Evolutionary conservation across 371 early-diverging fungal genomes (phyloP).

Genomic region (Sporodiniella umbellata): DNA sequence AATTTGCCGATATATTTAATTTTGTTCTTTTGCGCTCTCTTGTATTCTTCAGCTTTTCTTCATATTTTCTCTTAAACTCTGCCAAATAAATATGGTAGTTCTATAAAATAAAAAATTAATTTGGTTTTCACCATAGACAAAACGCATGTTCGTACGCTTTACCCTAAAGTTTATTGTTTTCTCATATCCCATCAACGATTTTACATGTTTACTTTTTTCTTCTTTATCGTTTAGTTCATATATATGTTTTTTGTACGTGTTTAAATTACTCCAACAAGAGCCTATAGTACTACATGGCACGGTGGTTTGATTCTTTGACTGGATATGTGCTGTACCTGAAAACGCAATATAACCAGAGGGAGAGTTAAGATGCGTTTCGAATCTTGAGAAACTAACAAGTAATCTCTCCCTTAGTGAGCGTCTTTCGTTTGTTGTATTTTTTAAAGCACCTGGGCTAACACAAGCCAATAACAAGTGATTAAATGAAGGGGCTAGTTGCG

Average conservation of each 20-base stretch:
- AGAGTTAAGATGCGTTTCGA: slow-evolving; percentile 31
- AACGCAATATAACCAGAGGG: slow-evolving; percentile 57
- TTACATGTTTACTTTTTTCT: slow-evolving; percentile 41
- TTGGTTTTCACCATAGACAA: not conserved
- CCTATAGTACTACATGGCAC: slow-evolving; percentile 47
- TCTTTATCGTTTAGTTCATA: slow-evolving; percentile 38
- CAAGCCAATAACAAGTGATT: no score
- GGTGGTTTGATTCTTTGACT: slow-evolving; percentile 36
- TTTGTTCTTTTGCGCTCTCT: slow-evolving; percentile 24
- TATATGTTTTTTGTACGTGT: slow-evolving; percentile 20
- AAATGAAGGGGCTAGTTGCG: no score
- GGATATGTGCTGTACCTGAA: slow-evolving; percentile 40
- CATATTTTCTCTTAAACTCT: slow-evolving; percentile 40
- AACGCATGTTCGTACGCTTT: not conserved
- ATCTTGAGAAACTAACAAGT: no score
- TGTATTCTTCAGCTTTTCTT: slow-evolving; percentile 16
- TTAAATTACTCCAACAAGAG: slow-evolving; percentile 44
- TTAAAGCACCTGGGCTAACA: no score
- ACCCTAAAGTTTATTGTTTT: slow-evolving; percentile 38
- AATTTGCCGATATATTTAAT: slow-evolving; percentile 14
- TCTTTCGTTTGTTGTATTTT: no score
- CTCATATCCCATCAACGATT: slow-evolving; percentile 29
- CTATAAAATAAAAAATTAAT: slow-evolving; percentile 9
- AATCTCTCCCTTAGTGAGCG: no score
- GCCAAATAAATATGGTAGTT: slow-evolving; percentile 36